Evolutionary conservation across 108 stramenopile species (phyloP), one percentile per base, ranked within the genome.

Genomic region (Skeletonema costatum): DNA sequence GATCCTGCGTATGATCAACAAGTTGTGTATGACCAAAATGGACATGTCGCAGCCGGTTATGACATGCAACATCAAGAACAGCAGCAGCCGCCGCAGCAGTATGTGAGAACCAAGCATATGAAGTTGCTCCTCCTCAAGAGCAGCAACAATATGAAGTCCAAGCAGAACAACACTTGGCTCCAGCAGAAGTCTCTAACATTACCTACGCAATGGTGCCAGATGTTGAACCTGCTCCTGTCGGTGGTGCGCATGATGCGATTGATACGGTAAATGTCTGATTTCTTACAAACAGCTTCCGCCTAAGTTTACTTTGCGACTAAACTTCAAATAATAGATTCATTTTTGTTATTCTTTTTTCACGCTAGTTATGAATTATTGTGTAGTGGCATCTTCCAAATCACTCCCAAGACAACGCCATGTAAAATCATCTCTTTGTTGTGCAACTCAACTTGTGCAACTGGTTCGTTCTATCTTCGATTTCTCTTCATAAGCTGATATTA

Each of bases 401-500:
- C 25, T 25, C 25, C 25, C 25, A 25, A 35, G 33, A 5, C 11
- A 10, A 41, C 11, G 39, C 11, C 39, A 41, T 12, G 50, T 19
- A 5, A 17, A 5, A 17, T 51, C 50, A 51, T 51, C 50, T 19
- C 17, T 51, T 51, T 19, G 17, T 51, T 51, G 50, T 4, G 50
- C 50, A 51, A 19, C 50, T 51, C 17, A 51, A 17, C 50, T 51
- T 51, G 50, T 51, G 50, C 50, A 51, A n/a, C 50, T 17, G 21
- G 50, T 51, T 51, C 50, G n/a, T 4, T 31, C 6, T 46, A n/a
- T 60, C 42, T 84, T 71, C 56, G n/a, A n/a, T n/a, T 77, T 86
- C 14, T 59, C 72, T 29, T 77, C 66, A 50, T 88, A 83, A 2
- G 60, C 70, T 68, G 75, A 39, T 7, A 89, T 61, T 61, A 89